These are phyloP conservation scores for Groenewaldozyma salmanticensis DNA, from an alignment of 805 yeast genomes.

Conservation along the genomic window DNA sequence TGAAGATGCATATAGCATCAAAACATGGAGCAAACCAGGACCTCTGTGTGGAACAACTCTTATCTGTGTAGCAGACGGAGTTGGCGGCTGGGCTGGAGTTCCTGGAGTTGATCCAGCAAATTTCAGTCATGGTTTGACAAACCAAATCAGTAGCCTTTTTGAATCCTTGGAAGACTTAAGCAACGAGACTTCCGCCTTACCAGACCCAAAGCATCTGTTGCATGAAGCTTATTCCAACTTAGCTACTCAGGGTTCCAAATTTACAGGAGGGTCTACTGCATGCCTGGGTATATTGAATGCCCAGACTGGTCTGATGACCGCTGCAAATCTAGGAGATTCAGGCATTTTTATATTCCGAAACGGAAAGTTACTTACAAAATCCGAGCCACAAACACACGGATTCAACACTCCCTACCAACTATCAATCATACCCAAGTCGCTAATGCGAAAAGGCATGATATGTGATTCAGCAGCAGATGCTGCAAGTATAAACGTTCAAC, in stretches of 20 bases:
- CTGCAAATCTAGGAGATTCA: constrained; percentile 88
- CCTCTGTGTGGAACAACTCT: constrained; percentile 14
- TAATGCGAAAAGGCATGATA: constrained; percentile 34
- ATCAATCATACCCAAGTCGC: constrained; percentile 45
- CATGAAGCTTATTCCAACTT: constrained; percentile 47
- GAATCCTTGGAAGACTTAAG: constrained; percentile 14
- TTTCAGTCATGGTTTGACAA: constrained; percentile 71
- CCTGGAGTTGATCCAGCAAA: constrained; percentile 86
- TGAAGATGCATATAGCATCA: constrained; percentile 8
- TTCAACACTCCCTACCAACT: constrained; percentile 91
- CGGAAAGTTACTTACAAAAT: constrained; percentile 49
- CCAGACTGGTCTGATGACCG: constrained; percentile 41
- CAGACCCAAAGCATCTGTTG: constrained; percentile 40
- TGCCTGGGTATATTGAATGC: constrained; percentile 62
- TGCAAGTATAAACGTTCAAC: constrained; percentile 42
- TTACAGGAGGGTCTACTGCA: constrained; percentile 92
- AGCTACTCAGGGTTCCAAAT: constrained; percentile 44
- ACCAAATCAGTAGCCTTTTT: constrained; percentile 38
- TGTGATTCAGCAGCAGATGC: constrained; percentile 64
- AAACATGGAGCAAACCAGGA: constrained; percentile 4
- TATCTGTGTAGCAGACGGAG: constrained; percentile 65
- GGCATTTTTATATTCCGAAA: constrained; percentile 83
- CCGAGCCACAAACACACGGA: constrained; percentile 71
- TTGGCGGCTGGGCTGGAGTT: constrained; percentile 87
- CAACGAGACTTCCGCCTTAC: constrained; percentile 11